Conservation (phyloP, 805 yeast genomes). For the Zygosaccharomyces bailii region DNA sequence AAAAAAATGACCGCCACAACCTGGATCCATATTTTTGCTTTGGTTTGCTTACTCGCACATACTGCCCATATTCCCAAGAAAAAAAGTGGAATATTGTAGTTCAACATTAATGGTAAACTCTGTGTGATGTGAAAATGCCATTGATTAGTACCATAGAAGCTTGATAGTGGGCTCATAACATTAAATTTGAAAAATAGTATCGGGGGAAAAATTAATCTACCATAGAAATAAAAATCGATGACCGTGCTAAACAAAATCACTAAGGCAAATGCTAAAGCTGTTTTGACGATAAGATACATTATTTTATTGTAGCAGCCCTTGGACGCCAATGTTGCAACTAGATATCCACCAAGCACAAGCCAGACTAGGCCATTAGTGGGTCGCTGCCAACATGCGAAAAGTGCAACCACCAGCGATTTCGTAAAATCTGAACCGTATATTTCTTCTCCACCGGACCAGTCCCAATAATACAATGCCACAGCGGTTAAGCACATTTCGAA, state of each 20-base stretch:
- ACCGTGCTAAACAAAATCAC: constrained; percentile 40
- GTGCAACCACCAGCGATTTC: constrained; percentile 49
- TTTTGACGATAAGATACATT: constrained; percentile 24
- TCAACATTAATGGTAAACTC: constrained; percentile 72
- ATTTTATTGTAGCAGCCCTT: constrained; percentile 12
- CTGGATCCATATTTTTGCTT: constrained; percentile 12
- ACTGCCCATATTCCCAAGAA: constrained; percentile 40
- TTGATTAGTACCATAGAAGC: constrained; percentile 81
- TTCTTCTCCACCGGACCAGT: constrained; percentile 44
- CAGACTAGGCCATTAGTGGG: constrained; percentile 84
- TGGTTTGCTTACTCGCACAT: constrained; percentile 14
- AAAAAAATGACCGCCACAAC: constrained; percentile 37
- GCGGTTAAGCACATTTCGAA: constrained; percentile 72
- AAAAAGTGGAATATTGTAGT: constrained; percentile 63
- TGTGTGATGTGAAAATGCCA: constrained; percentile 82
- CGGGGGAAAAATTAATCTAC: constrained; percentile 54
- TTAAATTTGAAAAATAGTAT: constrained; percentile 74
- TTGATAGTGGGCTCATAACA: constrained; percentile 64
- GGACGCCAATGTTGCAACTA: constrained; percentile 21
- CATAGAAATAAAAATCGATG: constrained; percentile 62
- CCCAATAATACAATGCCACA: constrained; percentile 67
- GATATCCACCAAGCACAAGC: constrained; percentile 53
- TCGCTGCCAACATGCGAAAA: constrained; percentile 64
- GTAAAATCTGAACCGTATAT: constrained; percentile 26
- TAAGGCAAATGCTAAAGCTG: constrained; percentile 15